These are phyloP conservation scores for Penicillium sumatraense DNA, from an alignment of 2,329 filamentous ascomycete species.

Conservation along the genomic window DNA sequence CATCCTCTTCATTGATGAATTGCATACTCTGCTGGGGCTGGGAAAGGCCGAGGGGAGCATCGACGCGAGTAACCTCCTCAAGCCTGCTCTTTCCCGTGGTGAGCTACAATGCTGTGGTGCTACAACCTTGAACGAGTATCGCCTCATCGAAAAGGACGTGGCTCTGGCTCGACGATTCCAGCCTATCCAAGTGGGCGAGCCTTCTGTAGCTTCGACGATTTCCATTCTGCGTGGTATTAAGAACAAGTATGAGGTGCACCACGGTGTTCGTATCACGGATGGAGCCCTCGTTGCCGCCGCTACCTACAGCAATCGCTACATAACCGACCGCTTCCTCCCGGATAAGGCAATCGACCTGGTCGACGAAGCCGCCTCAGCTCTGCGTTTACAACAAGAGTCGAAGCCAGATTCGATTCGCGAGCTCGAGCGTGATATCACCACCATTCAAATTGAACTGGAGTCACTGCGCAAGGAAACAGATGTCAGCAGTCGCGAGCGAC, in stretches of 20 bases:
- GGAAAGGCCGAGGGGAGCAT: constrained; percentile 97
- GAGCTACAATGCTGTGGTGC: constrained; percentile 95
- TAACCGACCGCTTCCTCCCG: constrained; percentile 92
- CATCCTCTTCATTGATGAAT: constrained; percentile 93
- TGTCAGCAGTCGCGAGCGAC: constrained; percentile 81
- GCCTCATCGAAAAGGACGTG: constrained; percentile 93
- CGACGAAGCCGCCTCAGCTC: constrained; percentile 89
- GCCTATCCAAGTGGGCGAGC: constrained; percentile 90
- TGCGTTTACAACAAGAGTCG: constrained; percentile 92
- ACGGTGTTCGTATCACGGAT: constrained; percentile 93
- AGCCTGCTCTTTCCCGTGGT: constrained; percentile 88
- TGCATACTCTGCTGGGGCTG: constrained; percentile 87
- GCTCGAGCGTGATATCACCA: constrained; percentile 94
- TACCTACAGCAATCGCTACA: constrained; percentile 91
- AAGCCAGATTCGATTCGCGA: constrained; percentile 94
- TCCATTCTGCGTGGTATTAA: constrained; percentile 96
- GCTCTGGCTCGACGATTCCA: constrained; percentile 92
- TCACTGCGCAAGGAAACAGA: constrained; percentile 94
- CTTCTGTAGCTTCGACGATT: constrained; percentile 87
- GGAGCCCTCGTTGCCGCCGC: constrained; percentile 89
- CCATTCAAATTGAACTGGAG: constrained; percentile 94
- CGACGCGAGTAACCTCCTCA: constrained; percentile 92
- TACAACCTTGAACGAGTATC: constrained; percentile 90
- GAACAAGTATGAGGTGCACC: constrained; percentile 95
- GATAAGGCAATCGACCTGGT: constrained; percentile 98